phyloP scores from a whole-genome alignment of 2,329 filamentous ascomycete species.

The Colletotrichum godetiae region DNA sequence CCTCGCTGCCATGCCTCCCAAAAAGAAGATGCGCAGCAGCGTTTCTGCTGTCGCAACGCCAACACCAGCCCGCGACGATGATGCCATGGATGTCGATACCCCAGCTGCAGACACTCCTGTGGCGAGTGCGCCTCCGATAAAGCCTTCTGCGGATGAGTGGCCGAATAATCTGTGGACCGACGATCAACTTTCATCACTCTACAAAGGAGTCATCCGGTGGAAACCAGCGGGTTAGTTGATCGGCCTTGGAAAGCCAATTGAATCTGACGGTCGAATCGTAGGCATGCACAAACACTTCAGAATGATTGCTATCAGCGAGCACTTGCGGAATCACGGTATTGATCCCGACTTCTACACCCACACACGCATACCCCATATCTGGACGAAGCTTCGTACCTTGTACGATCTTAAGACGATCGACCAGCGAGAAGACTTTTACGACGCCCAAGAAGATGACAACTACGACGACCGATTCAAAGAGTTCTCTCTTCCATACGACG shows the following conservation, averaged over 20 bases:
- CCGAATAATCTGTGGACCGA: conserved; percentile 88
- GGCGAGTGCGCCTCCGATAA: conserved; percentile 49
- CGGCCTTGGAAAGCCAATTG: neutral
- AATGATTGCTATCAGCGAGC: conserved; percentile 86
- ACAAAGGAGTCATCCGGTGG: conserved; percentile 93
- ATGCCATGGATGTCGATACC: conserved; percentile 70
- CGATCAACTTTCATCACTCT: conserved; percentile 91
- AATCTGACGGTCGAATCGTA: conserved; percentile 47
- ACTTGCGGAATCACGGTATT: conserved; percentile 83
- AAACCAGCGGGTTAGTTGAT: conserved; percentile 84
- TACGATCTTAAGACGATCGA: conserved; percentile 91
- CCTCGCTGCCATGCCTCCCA: conserved; percentile 69
- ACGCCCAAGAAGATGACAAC: conserved; percentile 66
- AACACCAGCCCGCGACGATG: conserved; percentile 64
- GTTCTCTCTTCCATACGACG: conserved; percentile 68
- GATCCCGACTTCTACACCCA: conserved; percentile 77
- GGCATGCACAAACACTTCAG: conserved; percentile 95
- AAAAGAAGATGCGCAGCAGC: conserved; percentile 72
- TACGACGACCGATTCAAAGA: conserved; percentile 72
- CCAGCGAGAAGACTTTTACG: conserved; percentile 77
- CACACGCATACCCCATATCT: conserved; percentile 90
- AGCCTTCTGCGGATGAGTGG: conserved; percentile 52
- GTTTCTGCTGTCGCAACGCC: conserved; percentile 69
- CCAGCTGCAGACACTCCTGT: conserved; percentile 64
- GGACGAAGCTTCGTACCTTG: conserved; percentile 84